These are phyloP conservation scores for Diatrype stigma DNA, from an alignment of 2,329 filamentous ascomycete species.

Conservation along the genomic window DNA sequence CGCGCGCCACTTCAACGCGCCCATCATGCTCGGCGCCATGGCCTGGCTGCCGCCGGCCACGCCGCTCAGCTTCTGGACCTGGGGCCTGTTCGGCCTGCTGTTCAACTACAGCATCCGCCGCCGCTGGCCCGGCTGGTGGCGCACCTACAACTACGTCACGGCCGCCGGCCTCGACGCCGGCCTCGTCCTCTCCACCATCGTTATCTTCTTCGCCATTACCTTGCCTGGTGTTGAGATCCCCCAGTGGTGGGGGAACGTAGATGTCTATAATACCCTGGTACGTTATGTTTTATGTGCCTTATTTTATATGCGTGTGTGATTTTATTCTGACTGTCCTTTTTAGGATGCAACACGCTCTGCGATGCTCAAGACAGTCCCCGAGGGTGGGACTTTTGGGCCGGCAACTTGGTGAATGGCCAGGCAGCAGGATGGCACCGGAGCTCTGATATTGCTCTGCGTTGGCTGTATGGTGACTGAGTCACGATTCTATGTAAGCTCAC, in stretches of 20 bases:
- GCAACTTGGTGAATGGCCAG: conserved; percentile 30
- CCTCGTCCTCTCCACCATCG: conserved; percentile 33
- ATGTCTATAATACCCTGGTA: conserved; percentile 31
- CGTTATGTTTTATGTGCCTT: conserved; percentile 18
- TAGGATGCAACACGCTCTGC: conserved; percentile 30
- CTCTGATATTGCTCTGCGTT: too few relatives aligned
- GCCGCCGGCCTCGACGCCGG: conserved; percentile 36
- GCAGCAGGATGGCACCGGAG: too few relatives aligned
- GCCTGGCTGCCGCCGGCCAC: conserved; percentile 55
- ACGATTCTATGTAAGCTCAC: not conserved
- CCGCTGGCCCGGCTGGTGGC: conserved; percentile 57
- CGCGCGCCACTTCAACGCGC: conserved; percentile 49
- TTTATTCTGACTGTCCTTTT: conserved; percentile 13
- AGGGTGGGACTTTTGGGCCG: conserved; percentile 34
- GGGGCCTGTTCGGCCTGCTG: conserved; percentile 53
- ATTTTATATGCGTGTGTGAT: conserved; percentile 11
- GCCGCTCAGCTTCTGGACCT: conserved; percentile 53
- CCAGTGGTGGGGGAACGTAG: conserved; percentile 51
- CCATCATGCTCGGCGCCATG: conserved; percentile 54
- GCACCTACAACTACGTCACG: conserved; percentile 38
- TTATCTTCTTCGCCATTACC: conserved; percentile 34
- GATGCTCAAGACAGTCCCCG: conserved; percentile 26
- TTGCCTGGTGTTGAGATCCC: conserved; percentile 33
- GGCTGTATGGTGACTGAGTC: too few relatives aligned
- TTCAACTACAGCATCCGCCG: conserved; percentile 56